These are phyloP conservation scores for Zymoseptoria tritici DNA, from an alignment of 2,329 filamentous ascomycete species.

Conservation along the genomic window DNA sequence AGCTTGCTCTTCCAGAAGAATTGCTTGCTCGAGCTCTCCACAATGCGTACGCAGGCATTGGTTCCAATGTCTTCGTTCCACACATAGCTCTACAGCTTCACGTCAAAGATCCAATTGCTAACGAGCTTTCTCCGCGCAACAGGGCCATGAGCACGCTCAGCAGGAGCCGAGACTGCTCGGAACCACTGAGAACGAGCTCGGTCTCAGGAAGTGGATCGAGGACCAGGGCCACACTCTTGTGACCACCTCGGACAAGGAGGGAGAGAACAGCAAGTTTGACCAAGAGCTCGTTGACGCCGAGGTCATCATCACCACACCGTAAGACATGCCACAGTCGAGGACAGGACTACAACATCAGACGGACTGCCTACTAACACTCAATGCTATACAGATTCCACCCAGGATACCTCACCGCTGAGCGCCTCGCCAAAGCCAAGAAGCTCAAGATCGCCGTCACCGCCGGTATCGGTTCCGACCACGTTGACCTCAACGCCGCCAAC, in stretches of 20 bases:
- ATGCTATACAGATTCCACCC: slow-evolving; percentile 71
- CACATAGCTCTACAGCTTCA: not conserved
- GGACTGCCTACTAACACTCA: not conserved
- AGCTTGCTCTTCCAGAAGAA: not conserved
- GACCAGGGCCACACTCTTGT: slow-evolving; percentile 92
- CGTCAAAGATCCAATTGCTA: not conserved
- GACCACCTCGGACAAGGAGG: slow-evolving; percentile 97
- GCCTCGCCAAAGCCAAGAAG: slow-evolving; percentile 96
- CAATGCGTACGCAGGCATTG: not conserved
- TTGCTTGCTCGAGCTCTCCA: not conserved
- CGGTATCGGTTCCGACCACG: slow-evolving; percentile 96
- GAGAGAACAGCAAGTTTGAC: slow-evolving; percentile 86
- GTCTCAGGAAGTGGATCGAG: slow-evolving; percentile 95
- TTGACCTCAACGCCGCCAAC: slow-evolving; percentile 95
- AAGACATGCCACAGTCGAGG: no score
- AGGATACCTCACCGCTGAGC: slow-evolving; percentile 93
- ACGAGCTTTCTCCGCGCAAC: slow-evolving; percentile 3
- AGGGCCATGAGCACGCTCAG: slow-evolving; percentile 76
- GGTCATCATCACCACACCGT: slow-evolving; percentile 99
- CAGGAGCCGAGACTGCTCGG: slow-evolving; percentile 84
- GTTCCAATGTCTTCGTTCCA: not conserved
- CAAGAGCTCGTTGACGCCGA: slow-evolving; percentile 94
- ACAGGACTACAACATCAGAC: no score
- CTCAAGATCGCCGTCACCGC: slow-evolving; percentile 96
- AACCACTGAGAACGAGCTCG: slow-evolving; percentile 97